phyloP scores from a whole-genome alignment of 495 filamentous ascomycete genomes.

The Daldinia grandis region DNA sequence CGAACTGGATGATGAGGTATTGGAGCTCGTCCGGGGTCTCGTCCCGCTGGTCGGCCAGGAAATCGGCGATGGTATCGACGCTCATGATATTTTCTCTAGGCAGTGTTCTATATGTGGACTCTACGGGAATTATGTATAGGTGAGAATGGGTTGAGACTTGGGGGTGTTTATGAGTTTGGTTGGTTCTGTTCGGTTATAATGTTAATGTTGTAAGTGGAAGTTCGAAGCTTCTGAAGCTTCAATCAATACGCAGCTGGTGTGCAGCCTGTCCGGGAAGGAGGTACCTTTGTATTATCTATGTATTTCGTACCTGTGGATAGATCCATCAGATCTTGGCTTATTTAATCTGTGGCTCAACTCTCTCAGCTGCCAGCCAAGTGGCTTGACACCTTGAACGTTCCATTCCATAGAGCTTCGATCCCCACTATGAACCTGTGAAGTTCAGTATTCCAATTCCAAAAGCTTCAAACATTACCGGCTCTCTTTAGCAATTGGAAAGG shows the following conservation, averaged over 20 bases:
- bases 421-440: slow-evolving; percentile 27
- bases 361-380: slow-evolving; percentile 16
- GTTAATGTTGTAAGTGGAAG: slow-evolving; percentile 11
- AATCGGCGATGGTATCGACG: slow-evolving; percentile 87
- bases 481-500: slow-evolving; percentile 45
- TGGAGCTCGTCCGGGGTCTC: slow-evolving; percentile 88
- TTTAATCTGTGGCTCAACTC: slow-evolving; percentile 27
- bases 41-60: slow-evolving; percentile 86
- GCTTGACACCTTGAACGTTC: slow-evolving; percentile 34
- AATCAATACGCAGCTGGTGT: slow-evolving; percentile 46
- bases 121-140: neutral
- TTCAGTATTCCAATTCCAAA: slow-evolving; percentile 11
- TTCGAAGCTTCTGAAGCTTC: slow-evolving; percentile 34
- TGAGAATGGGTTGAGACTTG: slow-evolving; percentile 7
- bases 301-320: neutral
- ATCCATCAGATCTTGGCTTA: slow-evolving; percentile 12
- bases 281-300: slow-evolving; percentile 20
- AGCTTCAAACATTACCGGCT: slow-evolving; percentile 35
- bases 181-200: neutral
- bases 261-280: slow-evolving; percentile 41
- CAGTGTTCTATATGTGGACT: slow-evolving; percentile 6
- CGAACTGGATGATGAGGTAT: slow-evolving; percentile 86
- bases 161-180: slow-evolving; percentile 6
- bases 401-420: slow-evolving; percentile 42
- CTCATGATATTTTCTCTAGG: slow-evolving; percentile 64